A percentile compares a stretch with the other conserved stretches of the same genome.
Conservation (phyloP, 108 stramenopile species). For the Nitzschia palea region DNA sequence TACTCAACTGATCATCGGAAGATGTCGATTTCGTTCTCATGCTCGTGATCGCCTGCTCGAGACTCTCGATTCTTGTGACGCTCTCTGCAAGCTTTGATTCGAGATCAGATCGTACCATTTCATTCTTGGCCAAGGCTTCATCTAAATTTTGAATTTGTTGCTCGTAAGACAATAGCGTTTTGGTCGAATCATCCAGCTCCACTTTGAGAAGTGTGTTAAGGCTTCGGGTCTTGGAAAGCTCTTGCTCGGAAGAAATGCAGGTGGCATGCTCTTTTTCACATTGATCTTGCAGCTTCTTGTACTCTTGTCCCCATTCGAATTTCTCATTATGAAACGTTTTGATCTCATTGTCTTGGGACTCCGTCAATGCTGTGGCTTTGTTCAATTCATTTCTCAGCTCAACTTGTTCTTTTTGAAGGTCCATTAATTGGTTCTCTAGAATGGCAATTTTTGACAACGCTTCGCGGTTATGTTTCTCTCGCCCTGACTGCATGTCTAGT, state of each 20-base stretch:
- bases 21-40: not conserved
- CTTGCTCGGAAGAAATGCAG: not conserved
- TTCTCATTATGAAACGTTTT: not conserved
- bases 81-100: not conserved
- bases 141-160: conserved; percentile 9
- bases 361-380: not conserved
- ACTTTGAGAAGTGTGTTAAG: not conserved
- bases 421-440: conserved; percentile 20
- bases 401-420: not conserved
- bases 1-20: not conserved
- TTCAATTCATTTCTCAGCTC: not conserved
- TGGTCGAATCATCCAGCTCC: conserved; percentile 10
- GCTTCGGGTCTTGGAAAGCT: not conserved
- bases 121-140: not conserved
- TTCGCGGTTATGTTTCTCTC: conserved; percentile 1
- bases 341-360: not conserved
- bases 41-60: not conserved
- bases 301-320: not conserved
- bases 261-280: not conserved
- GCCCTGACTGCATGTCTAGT: not conserved
- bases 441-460: not conserved
- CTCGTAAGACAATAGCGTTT: conserved; percentile 5
- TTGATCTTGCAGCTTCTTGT: not conserved
- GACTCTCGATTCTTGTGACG: not conserved
- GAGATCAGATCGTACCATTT: not conserved